phyloP scores from a whole-genome alignment of 78 protist genomes.

The Dictyostelium discoideum region DNA sequence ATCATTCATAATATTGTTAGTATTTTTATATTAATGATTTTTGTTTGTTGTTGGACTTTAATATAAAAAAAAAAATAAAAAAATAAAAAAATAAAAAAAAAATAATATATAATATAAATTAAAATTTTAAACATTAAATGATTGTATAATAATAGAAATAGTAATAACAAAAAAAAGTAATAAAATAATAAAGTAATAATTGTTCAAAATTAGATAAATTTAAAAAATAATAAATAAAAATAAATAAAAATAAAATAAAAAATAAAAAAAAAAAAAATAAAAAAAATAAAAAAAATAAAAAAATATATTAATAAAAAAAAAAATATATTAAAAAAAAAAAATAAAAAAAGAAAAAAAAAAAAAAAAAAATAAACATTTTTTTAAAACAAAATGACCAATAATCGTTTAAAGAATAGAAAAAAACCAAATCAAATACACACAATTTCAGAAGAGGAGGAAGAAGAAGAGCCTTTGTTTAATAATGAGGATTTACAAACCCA shows the following conservation, averaged over 20 bases:
- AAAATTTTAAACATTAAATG: not conserved
- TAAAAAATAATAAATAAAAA: too few species aligned
- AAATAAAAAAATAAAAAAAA: not conserved
- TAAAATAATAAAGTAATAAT: not conserved
- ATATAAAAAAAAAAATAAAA: not conserved
- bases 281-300: too few species aligned
- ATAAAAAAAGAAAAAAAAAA: not conserved
- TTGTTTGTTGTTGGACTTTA: too few species aligned
- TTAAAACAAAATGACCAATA: not conserved
- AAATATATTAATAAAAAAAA: too few species aligned
- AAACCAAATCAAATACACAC: not conserved
- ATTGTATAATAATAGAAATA: not conserved
- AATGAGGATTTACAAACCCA: not conserved
- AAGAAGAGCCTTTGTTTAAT: too few species aligned
- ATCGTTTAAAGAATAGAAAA: not conserved
- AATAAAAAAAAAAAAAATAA: too few species aligned
- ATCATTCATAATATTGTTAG: not conserved
- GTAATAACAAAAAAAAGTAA: not conserved
- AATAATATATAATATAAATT: too few species aligned
- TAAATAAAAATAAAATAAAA: too few species aligned
- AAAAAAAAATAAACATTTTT: not conserved
- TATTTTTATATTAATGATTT: not conserved
- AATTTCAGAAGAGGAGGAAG: not conserved
- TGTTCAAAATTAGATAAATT: not conserved
- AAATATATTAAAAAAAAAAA: not conserved